These are phyloP conservation scores for Botrytis cinerea DNA, from an alignment of 2,329 filamentous ascomycete genomes.

Conservation along the genomic window DNA sequence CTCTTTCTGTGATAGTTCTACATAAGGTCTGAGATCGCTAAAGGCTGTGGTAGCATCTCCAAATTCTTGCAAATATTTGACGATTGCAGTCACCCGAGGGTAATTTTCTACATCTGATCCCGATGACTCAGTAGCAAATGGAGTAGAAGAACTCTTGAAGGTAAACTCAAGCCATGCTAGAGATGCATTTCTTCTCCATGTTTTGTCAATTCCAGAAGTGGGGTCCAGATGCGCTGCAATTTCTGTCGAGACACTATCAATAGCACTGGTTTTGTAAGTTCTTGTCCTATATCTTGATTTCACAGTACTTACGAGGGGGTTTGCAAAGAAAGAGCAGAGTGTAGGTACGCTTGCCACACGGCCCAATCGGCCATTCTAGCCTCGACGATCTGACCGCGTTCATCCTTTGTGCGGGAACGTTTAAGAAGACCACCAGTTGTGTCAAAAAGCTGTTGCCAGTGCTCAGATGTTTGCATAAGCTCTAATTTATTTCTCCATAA, in stretches of 20 bases:
- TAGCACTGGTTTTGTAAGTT: slow-evolving; percentile 13
- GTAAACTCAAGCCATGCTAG: slow-evolving; percentile 37
- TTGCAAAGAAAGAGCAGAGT: slow-evolving; percentile 35
- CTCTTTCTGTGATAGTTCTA: slow-evolving; percentile 30
- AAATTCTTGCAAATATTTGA: slow-evolving; percentile 39
- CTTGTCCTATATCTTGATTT: not conserved
- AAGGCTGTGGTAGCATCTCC: slow-evolving; percentile 39
- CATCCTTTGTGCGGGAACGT: slow-evolving; percentile 38
- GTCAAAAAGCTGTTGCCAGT: slow-evolving; percentile 39
- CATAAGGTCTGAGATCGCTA: slow-evolving; percentile 38
- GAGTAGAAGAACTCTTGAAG: slow-evolving; percentile 28
- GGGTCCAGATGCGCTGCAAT: slow-evolving; percentile 40
- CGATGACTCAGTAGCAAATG: slow-evolving; percentile 22
- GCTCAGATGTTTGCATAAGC: slow-evolving; percentile 32
- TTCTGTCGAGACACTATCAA: slow-evolving; percentile 32
- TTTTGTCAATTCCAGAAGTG: slow-evolving; percentile 40
- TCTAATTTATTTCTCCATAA: slow-evolving; percentile 40
- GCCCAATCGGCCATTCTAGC: slow-evolving; percentile 40
- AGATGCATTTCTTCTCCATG: slow-evolving; percentile 42
- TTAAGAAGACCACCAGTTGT: slow-evolving; percentile 35
- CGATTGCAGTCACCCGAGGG: slow-evolving; percentile 28
- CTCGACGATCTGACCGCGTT: slow-evolving; percentile 36
- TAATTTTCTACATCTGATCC: slow-evolving; percentile 12
- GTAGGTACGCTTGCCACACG: slow-evolving; percentile 41
- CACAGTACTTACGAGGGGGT: slow-evolving; percentile 34